Base-by-base conservation (phyloP, 495 filamentous ascomycete genomes). In the Emericellopsis terricola region DNA sequence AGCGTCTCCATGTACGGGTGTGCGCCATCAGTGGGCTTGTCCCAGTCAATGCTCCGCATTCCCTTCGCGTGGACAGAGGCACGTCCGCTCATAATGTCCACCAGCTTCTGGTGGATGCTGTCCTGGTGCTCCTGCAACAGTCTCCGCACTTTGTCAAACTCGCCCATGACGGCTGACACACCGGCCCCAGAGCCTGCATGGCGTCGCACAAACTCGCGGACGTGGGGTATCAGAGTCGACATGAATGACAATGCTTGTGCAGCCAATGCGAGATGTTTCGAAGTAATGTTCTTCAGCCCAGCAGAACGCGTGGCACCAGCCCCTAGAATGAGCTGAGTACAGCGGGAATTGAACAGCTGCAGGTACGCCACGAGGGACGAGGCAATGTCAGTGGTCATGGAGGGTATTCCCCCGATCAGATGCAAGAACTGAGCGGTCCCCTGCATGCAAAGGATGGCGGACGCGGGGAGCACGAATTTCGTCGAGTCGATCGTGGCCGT, bases 231-330 rank as follows among this genome's bases (percentile, higher is more conserved):
- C 3, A 94, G 55, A 1, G 78, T 73, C 17, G 80, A 78, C 26
- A 96, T 75, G 46, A 99, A 94, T 36, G 78, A 78, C 16, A 94
- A 54, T 0, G 86, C 78, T 52, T 94, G 91, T 2, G 80, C 85
- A 7, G 91, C 85, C 18, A 96, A 69, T 0, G 89, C 87, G 5
- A 99, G 71, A 56, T 99, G 86, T 44, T 86, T 89, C 0, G 89
- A 91, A 2, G 83, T 94, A 45, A 99, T 99, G 42, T 93, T 92
- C 48, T 84, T 93, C 8, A 99, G 57, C 1, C 89, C 89, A 3
- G 85, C 91, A n/a, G 75, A 85, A 17, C 70, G 62, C 2, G 82
- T 94, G 1, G 89, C 89, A 1, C 89, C 89, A 8, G 89, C 91
- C 6, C 87, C 91, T 6, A 96, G 74, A 40, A 99, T 93, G 33